Evolutionary conservation across 2,329 filamentous ascomycete genomes (phyloP).

Genomic region (Ramularia endophylla): DNA sequence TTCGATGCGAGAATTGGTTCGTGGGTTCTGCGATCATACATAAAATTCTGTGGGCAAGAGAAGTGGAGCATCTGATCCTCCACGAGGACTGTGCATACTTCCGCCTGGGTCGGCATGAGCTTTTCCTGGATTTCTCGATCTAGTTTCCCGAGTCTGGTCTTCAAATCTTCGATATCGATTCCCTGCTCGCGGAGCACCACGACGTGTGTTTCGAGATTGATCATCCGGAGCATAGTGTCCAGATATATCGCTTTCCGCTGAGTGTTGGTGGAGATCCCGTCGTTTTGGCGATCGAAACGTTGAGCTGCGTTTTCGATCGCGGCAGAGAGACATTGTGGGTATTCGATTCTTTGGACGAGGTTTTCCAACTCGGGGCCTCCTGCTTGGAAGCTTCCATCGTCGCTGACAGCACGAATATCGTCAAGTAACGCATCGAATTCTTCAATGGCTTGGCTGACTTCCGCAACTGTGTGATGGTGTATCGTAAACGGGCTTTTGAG

Average conservation of each 20-base stretch:
- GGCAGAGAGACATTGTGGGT: slow-evolving; percentile 5
- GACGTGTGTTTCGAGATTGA: slow-evolving; percentile 27
- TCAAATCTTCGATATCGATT: slow-evolving; percentile 4
- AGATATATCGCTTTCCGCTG: slow-evolving; percentile 5
- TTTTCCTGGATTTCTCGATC: not conserved
- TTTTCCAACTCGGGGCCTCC: not conserved
- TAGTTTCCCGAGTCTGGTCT: slow-evolving; percentile 6
- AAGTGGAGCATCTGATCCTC: slow-evolving; percentile 23
- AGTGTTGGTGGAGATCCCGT: not conserved
- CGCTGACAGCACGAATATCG: not conserved
- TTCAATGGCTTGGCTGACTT: slow-evolving; percentile 6
- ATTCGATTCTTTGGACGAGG: slow-evolving; percentile 1
- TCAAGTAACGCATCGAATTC: slow-evolving; percentile 1
- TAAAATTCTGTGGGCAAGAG: slow-evolving; percentile 33
- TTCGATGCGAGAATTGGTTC: slow-evolving; percentile 59
- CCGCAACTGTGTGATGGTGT: slow-evolving; percentile 1
- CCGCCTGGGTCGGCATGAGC: slow-evolving; percentile 3
- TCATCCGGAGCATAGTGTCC: slow-evolving; percentile 17
- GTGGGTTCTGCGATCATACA: slow-evolving; percentile 64
- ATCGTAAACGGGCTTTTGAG: slow-evolving; percentile 4
- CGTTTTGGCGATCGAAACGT: not conserved
- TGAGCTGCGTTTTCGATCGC: no score
- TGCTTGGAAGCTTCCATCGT: not conserved
- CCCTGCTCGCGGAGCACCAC: slow-evolving; percentile 19
- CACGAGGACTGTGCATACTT: not conserved